Evolutionary conservation across 345 rosid species (phyloP).

Genomic region (Eucalyptus cladocalyx): DNA sequence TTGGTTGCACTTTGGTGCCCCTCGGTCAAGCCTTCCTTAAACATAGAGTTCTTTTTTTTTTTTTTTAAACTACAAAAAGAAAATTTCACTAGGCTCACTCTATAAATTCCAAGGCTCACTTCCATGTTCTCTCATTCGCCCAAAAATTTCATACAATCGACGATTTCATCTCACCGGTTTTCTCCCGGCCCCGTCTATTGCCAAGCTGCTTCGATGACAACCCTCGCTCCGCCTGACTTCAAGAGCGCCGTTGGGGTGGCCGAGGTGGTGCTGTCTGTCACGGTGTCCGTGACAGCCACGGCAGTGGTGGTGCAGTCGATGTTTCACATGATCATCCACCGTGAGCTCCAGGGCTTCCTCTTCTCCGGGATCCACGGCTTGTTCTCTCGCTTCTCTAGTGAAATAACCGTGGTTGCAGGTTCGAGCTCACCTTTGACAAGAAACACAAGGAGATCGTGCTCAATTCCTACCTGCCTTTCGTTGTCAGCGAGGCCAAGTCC

Average conservation of each 20-base stretch:
- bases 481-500: too few relatives aligned
- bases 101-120: not conserved
- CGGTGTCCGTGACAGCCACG: conserved; percentile 44
- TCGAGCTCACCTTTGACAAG: too few relatives aligned
- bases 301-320: conserved; percentile 37
- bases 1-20: not conserved
- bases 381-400: conserved; percentile 21
- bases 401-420: conserved; percentile 33
- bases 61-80: too few relatives aligned
- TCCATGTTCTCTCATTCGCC: not conserved
- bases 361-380: conserved; percentile 5
- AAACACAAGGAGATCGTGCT: too few relatives aligned
- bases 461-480: too few relatives aligned
- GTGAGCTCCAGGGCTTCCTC: conserved; percentile 14
- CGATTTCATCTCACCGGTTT: not conserved
- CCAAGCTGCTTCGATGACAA: not conserved
- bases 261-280: conserved; percentile 31
- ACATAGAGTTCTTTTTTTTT: too few relatives aligned
- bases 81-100: not conserved
- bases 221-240: not conserved
- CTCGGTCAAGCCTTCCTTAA: not conserved
- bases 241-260: conserved; percentile 7
- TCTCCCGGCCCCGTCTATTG: not conserved
- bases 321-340: conserved; percentile 25
- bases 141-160: not conserved